Percentiles rank a stretch among this genome's conserved stretches.
Evolutionary conservation across 306 rosid species (phyloP).

Genomic region (Psophocarpus tetragonolobus): DNA sequence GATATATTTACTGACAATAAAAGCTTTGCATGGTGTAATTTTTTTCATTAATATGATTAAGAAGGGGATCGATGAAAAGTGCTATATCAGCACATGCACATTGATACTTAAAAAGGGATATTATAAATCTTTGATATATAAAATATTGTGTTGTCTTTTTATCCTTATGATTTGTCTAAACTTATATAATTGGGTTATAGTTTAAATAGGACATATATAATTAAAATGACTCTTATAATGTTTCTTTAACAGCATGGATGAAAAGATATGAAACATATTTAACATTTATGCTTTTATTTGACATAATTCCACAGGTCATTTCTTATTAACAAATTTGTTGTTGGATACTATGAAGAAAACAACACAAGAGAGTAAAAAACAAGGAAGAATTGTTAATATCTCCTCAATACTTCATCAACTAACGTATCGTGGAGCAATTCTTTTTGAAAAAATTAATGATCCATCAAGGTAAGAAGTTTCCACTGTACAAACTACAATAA

Average conservation of each 20-base stretch:
- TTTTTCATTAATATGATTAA: background rate
- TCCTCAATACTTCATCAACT: conserved; percentile 65
- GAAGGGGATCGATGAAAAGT: background rate
- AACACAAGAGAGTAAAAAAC: conserved; percentile 51
- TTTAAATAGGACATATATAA: background rate
- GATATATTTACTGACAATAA: background rate
- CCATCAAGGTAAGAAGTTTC: conserved; percentile 54
- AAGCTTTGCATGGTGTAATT: background rate
- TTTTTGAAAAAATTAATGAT: conserved; percentile 63
- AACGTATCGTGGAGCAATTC: conserved; percentile 68
- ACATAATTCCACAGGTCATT: conserved; percentile 60
- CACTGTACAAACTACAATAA: background rate
- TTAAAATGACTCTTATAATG: background rate
- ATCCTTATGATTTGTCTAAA: background rate
- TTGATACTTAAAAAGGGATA: no score
- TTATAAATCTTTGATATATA: background rate
- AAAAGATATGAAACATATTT: background rate
- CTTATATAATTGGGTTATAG: background rate
- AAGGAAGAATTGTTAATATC: conserved; percentile 80
- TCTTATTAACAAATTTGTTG: conserved; percentile 79
- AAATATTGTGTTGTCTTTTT: background rate
- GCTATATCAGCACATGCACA: background rate
- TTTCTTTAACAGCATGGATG: background rate
- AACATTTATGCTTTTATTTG: background rate
- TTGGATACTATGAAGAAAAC: conserved; percentile 82